phyloP scores from a whole-genome alignment of 768 basidiomycete genomes.

The Amanita brunnescens region DNA sequence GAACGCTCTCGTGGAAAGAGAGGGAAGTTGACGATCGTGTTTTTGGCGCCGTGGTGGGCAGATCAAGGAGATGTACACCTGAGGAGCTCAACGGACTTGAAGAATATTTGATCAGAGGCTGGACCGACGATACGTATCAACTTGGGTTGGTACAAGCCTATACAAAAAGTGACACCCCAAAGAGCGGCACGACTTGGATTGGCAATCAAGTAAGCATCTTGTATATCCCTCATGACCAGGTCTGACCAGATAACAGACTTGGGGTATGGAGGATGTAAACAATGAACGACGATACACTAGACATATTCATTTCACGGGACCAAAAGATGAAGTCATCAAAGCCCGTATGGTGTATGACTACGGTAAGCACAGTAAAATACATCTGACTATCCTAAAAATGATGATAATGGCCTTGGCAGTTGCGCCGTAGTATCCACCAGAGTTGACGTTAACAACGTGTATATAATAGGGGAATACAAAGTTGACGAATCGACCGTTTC shows the following conservation, averaged over 20 bases:
- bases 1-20: conserved; percentile 50
- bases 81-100: conserved; percentile 24
- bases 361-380: conserved; percentile 28
- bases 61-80: conserved; percentile 40
- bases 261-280: conserved; percentile 58
- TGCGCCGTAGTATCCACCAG: too few relatives aligned
- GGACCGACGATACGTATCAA: conserved; percentile 33
- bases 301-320: conserved; percentile 56
- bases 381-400: background rate
- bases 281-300: conserved; percentile 54
- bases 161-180: conserved; percentile 52
- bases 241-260: conserved; percentile 26
- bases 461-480: conserved; percentile 2
- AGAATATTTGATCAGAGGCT: conserved; percentile 41
- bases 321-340: conserved; percentile 47
- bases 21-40: conserved; percentile 43
- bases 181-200: conserved; percentile 54
- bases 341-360: conserved; percentile 61
- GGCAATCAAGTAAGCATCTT: conserved; percentile 44
- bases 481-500: too few relatives aligned
- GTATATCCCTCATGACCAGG: background rate
- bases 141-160: conserved; percentile 38
- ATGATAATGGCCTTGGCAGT: background rate
- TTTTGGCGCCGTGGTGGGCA: conserved; percentile 53
- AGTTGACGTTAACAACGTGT: too few relatives aligned